Evolutionary conservation across 768 basidiomycete genomes (phyloP).

Genomic region (Pleurotus citrinopileatus): DNA sequence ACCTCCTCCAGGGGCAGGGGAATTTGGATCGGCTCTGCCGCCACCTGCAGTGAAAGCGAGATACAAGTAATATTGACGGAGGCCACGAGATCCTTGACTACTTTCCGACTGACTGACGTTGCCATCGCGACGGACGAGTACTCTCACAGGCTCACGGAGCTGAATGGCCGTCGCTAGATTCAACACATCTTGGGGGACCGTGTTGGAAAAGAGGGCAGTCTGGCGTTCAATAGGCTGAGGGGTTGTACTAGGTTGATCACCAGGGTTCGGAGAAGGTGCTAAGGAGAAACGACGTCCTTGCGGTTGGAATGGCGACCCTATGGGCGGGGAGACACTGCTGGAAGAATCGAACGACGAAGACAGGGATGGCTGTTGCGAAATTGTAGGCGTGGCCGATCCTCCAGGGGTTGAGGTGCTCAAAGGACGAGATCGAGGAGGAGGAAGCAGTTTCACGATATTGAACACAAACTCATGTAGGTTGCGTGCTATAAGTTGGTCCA

Average conservation of each 20-base stretch:
- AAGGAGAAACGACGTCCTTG: conserved; percentile 59
- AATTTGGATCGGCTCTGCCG: conserved; percentile 57
- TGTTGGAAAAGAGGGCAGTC: conserved; percentile 95
- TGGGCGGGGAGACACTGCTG: conserved; percentile 23
- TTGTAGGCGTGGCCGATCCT: conserved; percentile 30
- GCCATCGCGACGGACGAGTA: conserved; percentile 92
- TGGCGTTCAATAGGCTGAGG: conserved; percentile 67
- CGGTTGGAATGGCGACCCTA: conserved; percentile 33
- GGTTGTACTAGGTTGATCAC: conserved; percentile 30
- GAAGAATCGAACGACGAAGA: conserved; percentile 47
- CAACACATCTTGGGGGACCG: conserved; percentile 95
- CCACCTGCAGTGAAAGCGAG: conserved; percentile 86
- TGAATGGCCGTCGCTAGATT: conserved; percentile 93
- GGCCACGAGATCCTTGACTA: conserved; percentile 69
- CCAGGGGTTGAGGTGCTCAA: conserved; percentile 41
- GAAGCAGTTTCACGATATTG: conserved; percentile 88
- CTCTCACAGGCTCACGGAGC: conserved; percentile 92
- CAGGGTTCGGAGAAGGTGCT: conserved; percentile 46
- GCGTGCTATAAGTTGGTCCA: conserved; percentile 96
- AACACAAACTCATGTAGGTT: conserved; percentile 96
- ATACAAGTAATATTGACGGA: conserved; percentile 96
- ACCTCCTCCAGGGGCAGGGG: conserved; percentile 48
- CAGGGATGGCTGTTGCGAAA: conserved; percentile 28
- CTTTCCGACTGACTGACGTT: conserved; percentile 71
- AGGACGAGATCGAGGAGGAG: conserved; percentile 78